A percentile compares a stretch with the other conserved stretches of the same genome.
Evolutionary conservation across 192 early-diverging fungal species (phyloP).

Genomic region (Pilobolus umbonatus): DNA sequence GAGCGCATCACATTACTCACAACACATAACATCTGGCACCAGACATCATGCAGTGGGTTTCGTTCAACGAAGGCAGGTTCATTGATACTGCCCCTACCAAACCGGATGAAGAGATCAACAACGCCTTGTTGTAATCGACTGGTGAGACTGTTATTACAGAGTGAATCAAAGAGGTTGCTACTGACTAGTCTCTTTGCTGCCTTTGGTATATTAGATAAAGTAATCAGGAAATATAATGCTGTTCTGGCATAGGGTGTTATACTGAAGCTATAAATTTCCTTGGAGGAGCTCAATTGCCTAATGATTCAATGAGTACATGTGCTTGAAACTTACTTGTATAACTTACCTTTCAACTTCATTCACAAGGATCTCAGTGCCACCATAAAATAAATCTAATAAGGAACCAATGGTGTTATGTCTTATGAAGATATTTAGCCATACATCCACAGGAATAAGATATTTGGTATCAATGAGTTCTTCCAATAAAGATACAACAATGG

Average conservation of each 20-base stretch:
- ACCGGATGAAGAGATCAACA: slow-evolving; percentile 28
- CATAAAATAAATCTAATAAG: slow-evolving; percentile 30
- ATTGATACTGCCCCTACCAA: slow-evolving; percentile 27
- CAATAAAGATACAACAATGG: slow-evolving; percentile 35
- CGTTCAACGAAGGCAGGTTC: slow-evolving; percentile 18
- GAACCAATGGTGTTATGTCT: slow-evolving; percentile 33
- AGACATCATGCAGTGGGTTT: slow-evolving; percentile 40
- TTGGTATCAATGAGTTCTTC: slow-evolving; percentile 35
- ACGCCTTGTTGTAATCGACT: slow-evolving; percentile 31
- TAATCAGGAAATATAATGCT: slow-evolving; percentile 39
- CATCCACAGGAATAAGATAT: slow-evolving; percentile 28
- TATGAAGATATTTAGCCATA: slow-evolving; percentile 35
- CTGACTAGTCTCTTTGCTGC: slow-evolving; percentile 33
- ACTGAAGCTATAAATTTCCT: neutral
- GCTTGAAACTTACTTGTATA: neutral
- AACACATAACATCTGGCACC: slow-evolving; percentile 48
- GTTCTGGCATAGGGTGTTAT: slow-evolving; percentile 42
- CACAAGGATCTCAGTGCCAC: slow-evolving; percentile 30
- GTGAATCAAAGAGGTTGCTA: slow-evolving; percentile 35
- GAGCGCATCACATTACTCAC: slow-evolving; percentile 39
- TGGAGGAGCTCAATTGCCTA: neutral
- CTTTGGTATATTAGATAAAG: slow-evolving; percentile 37
- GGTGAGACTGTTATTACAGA: slow-evolving; percentile 41
- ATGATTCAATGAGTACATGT: neutral
- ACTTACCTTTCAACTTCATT: slow-evolving; percentile 32